phyloP scores from a whole-genome alignment of 768 basidiomycete species.

The Russula lepida region DNA sequence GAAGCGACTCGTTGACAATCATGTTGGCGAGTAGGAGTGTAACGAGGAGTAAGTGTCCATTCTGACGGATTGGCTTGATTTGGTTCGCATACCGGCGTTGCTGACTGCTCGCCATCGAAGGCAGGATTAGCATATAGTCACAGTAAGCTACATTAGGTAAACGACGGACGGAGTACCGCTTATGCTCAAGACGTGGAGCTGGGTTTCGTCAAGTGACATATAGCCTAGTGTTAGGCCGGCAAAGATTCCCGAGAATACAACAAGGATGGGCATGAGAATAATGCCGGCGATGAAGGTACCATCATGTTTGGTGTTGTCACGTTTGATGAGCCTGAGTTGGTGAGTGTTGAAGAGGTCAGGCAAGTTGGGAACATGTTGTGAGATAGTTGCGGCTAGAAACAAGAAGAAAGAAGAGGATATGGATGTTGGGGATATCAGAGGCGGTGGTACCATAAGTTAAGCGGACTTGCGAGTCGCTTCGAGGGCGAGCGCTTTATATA shows the following conservation, averaged over 20 bases:
- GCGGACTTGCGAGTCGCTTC: not conserved
- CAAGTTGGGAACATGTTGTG: conserved; percentile 20
- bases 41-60: conserved; percentile 76
- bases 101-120: conserved; percentile 36
- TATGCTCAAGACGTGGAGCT: conserved; percentile 78
- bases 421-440: conserved; percentile 4
- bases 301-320: conserved; percentile 24
- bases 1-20: conserved; percentile 85
- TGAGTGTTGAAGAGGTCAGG: conserved; percentile 17
- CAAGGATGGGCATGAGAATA: conserved; percentile 74
- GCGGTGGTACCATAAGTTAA: conserved; percentile 21
- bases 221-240: conserved; percentile 89
- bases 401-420: conserved; percentile 13
- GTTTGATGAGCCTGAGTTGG: conserved; percentile 27
- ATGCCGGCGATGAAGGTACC: conserved; percentile 34
- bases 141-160: conserved; percentile 2
- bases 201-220: conserved; percentile 89
- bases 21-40: conserved; percentile 82
- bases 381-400: conserved; percentile 18
- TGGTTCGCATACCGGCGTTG: conserved; percentile 76
- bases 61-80: conserved; percentile 79
- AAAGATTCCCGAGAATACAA: conserved; percentile 76
- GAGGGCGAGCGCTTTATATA: conserved; percentile 2
- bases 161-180: conserved; percentile 69
- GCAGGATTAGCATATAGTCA: conserved; percentile 9